phyloP scores from a whole-genome alignment of 257 asterid species.

The Solanum ossicruentum region DNA sequence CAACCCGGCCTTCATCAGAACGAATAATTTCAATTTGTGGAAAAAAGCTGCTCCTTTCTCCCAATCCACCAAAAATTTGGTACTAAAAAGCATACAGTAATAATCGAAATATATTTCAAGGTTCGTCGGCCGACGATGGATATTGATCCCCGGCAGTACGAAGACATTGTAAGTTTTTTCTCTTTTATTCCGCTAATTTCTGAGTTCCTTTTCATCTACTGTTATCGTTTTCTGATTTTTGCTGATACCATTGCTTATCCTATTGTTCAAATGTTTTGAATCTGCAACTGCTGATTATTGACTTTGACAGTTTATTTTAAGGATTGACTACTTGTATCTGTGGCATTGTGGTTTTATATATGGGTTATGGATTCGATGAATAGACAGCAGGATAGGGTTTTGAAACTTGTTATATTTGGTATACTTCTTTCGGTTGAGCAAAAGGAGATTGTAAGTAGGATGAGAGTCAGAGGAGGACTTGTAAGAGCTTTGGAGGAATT shows the following conservation, averaged over 20 bases:
- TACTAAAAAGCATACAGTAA: background rate
- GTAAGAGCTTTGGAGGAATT: background rate
- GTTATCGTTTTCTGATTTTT: background rate
- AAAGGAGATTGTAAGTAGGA: background rate
- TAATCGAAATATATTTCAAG: background rate
- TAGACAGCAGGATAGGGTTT: background rate
- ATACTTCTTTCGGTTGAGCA: background rate
- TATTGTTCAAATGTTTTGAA: background rate
- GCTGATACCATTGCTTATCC: background rate
- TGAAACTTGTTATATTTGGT: background rate
- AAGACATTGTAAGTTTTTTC: slow-evolving; percentile 14
- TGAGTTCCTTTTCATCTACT: background rate
- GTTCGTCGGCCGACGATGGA: slow-evolving; percentile 18
- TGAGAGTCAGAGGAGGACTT: background rate
- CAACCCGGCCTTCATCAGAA: background rate
- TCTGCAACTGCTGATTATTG: background rate
- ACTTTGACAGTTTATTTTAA: background rate
- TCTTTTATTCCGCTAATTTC: background rate
- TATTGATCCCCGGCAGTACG: slow-evolving; percentile 31
- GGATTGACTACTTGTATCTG: background rate
- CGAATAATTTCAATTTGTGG: background rate
- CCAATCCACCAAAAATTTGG: background rate
- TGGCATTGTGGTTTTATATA: background rate
- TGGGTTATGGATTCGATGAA: background rate
- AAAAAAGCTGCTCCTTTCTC: background rate